Base-by-base conservation (phyloP, 1,284 basidiomycete species). In the Irpex rosettiformis region DNA sequence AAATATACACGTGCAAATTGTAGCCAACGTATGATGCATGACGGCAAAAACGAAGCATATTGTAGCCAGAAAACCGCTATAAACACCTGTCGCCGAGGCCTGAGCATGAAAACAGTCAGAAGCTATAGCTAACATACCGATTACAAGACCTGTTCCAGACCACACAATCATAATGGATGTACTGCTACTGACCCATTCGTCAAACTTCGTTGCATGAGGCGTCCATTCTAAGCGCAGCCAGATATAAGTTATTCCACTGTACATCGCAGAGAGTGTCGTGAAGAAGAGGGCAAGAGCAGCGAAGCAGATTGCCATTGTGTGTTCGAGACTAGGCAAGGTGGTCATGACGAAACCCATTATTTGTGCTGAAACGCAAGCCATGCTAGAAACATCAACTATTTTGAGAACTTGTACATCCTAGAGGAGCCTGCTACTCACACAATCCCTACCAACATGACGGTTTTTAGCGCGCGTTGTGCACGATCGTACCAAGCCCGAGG, bases 301-400 rank as follows among this genome's bases (percentile, higher is more conserved):
- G 18, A 56, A 56, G 28, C 55, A 47, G 25, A 56, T 33, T 13
- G 55, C 55, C 3, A 52, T 16, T 6, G 29, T 51, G 7, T 48
- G 45, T 28, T 37, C 18, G 4, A 33, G 27, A 22, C 16, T 18
- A 27, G 48, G 28, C 18, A 18, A 16, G 18, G 55, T 21, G 7
- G 55, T 21, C 27, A 56, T 47, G 16, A 51, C 51, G 4, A 56
- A 28, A 28, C 45, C 25, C 5, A 56, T n/a, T 8, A 56, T 21
- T 24, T 56, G 55, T 8, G 55, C 55, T 33, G 45, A 40, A 21
- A 56, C 55, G 10, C 55, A 40, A 22, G 55, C 55, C 55, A 56
- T 56, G 29, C 55, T 56, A 40, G 24, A 10, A 21, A 47, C n/a
- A n/a, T 24, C 30, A 24, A 5, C n/a, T 2, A 13, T 11, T 10